phyloP scores from a whole-genome alignment of 2,329 filamentous ascomycete genomes.

The Trichoderma asperellum region DNA sequence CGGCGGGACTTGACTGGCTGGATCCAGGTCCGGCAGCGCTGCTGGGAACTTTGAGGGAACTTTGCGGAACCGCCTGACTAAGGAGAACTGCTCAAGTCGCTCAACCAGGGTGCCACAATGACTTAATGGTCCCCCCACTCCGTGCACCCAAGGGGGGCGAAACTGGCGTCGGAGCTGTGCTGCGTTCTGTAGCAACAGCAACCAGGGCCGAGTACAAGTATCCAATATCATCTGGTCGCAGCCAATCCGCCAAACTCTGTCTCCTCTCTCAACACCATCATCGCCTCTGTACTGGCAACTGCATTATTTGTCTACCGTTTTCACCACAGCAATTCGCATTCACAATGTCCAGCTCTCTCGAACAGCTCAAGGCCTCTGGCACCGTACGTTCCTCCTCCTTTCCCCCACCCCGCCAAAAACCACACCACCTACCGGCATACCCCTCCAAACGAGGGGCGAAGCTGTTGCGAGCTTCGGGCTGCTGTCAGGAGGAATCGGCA shows the following conservation, averaged over 20 bases:
- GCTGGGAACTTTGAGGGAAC: neutral
- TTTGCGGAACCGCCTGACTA: neutral
- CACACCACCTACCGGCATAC: neutral
- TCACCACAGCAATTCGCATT: constrained; percentile 18
- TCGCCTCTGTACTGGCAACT: neutral
- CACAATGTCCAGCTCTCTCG: constrained; percentile 83
- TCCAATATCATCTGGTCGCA: constrained; percentile 10
- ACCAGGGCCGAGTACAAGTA: neutral
- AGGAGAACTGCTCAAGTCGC: neutral
- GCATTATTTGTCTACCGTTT: neutral
- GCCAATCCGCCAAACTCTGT: neutral
- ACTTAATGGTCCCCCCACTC: constrained; percentile 30
- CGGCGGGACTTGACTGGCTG: neutral
- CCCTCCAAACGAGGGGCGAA: constrained; percentile 8
- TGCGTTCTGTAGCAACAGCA: neutral
- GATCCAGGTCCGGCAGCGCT: neutral
- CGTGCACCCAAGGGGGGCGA: constrained; percentile 21
- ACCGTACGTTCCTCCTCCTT: constrained; percentile 68
- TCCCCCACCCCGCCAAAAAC: constrained; percentile 24
- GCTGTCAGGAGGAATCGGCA: neutral
- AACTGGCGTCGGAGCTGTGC: constrained; percentile 4
- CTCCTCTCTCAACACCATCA: neutral
- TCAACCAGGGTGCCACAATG: constrained; percentile 19
- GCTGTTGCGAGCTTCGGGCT: constrained; percentile 1
- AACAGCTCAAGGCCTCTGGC: constrained; percentile 95